These are phyloP conservation scores for Aspergillus sergii DNA, from an alignment of 2,329 filamentous ascomycete genomes.

Conservation along the genomic window DNA sequence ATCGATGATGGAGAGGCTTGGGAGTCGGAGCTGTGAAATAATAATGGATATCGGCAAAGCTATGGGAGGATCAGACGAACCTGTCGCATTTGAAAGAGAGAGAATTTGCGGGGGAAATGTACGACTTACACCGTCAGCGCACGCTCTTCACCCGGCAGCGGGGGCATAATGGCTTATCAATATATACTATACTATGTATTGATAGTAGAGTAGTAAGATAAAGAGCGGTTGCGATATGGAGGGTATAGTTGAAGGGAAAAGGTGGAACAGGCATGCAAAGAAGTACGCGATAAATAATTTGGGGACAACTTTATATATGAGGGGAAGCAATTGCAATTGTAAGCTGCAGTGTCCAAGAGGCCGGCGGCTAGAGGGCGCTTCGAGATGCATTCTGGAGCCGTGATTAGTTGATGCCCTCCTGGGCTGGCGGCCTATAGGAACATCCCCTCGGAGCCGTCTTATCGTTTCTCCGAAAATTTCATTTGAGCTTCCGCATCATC, in stretches of 20 bases:
- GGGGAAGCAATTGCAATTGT: conserved; percentile 17
- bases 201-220: neutral
- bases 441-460: neutral
- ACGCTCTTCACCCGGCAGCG: conserved; percentile 49
- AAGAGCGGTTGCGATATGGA: neutral
- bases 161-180: conserved; percentile 43
- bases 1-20: conserved; percentile 62
- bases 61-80: conserved; percentile 32
- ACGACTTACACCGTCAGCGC: conserved; percentile 49
- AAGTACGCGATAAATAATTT: neutral
- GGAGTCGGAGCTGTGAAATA: conserved; percentile 61
- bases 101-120: conserved; percentile 23
- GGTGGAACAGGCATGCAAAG: neutral
- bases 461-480: conserved; percentile 43
- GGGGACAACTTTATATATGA: conserved; percentile 13
- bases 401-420: conserved; percentile 13
- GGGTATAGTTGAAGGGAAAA: neutral
- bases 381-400: conserved; percentile 14
- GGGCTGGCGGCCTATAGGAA: neutral
- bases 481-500: conserved; percentile 26
- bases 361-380: conserved; percentile 26
- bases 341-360: conserved; percentile 20
- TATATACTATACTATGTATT: neutral
- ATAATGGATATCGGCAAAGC: conserved; percentile 67
- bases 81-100: neutral